Percentiles rank a stretch among this genome's conserved stretches.
Evolutionary conservation across 148 eudicot genomes (phyloP).

Genomic region (Nepenthes gracilis): DNA sequence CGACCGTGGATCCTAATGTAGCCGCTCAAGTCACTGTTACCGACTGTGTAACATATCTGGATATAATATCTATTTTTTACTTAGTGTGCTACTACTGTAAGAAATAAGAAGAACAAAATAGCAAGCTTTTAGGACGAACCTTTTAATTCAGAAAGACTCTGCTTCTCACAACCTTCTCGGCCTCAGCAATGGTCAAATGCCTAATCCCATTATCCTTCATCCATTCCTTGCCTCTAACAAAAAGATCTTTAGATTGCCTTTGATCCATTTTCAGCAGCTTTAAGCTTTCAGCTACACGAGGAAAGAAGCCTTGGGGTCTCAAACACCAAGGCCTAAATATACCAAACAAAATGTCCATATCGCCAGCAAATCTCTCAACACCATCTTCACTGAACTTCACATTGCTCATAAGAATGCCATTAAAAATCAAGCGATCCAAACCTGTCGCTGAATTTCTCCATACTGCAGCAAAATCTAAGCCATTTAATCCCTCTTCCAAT

Average conservation of each 20-base stretch:
- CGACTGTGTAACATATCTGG: too few relatives aligned
- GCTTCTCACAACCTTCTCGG: constrained; percentile 44
- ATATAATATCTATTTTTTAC: too few relatives aligned
- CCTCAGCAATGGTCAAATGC: constrained; percentile 56
- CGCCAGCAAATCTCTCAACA: constrained; percentile 55
- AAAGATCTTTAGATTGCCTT: constrained; percentile 25
- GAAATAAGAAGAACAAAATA: too few relatives aligned
- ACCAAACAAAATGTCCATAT: constrained; percentile 63
- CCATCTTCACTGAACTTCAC: constrained; percentile 65
- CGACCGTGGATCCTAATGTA: too few relatives aligned
- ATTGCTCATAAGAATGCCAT: constrained; percentile 44
- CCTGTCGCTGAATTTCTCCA: constrained; percentile 69
- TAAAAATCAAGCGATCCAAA: constrained; percentile 52
- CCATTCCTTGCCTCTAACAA: constrained; percentile 47
- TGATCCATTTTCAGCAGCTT: constrained; percentile 60
- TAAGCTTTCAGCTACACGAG: constrained; percentile 51
- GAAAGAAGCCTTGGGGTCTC: constrained; percentile 95
- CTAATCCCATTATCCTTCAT: constrained; percentile 49
- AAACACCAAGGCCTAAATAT: constrained; percentile 83
- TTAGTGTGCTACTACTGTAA: too few relatives aligned
- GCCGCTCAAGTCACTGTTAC: too few relatives aligned
- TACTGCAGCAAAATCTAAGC: constrained; percentile 52
- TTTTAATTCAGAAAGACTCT: constrained; percentile 11
- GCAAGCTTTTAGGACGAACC: not conserved
- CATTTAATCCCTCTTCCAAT: constrained; percentile 56